phyloP scores from a whole-genome alignment of 148 eudicot species.

The Chenopodium suecicum region DNA sequence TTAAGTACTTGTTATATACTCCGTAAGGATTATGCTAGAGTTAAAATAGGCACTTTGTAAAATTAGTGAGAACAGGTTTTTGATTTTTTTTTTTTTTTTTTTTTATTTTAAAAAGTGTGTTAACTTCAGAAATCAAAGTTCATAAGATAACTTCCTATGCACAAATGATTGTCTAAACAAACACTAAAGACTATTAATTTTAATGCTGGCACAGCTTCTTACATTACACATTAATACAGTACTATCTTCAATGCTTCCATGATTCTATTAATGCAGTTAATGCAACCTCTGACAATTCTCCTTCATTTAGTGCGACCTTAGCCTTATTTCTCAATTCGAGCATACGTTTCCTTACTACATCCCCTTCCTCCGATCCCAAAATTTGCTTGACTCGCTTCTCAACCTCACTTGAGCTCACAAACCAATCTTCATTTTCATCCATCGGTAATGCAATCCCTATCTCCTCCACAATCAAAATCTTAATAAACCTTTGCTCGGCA shows the following conservation, averaged over 20 bases:
- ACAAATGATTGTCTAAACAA: too few relatives aligned
- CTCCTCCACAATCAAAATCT: slow-evolving; percentile 40
- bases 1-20: too few relatives aligned
- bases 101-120: too few relatives aligned
- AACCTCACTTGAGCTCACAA: slow-evolving; percentile 36
- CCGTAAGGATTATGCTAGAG: too few relatives aligned
- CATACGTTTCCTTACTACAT: slow-evolving; percentile 17
- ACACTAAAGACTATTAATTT: too few relatives aligned
- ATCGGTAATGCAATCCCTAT: slow-evolving; percentile 37
- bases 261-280: slow-evolving; percentile 29
- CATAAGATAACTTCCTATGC: too few relatives aligned
- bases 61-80: too few relatives aligned
- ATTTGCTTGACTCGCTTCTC: slow-evolving; percentile 44
- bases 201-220: neutral
- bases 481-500: slow-evolving; percentile 49
- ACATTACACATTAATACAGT: neutral
- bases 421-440: slow-evolving; percentile 34
- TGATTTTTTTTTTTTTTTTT: too few relatives aligned
- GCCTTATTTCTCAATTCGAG: slow-evolving; percentile 18
- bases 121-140: too few relatives aligned
- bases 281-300: slow-evolving; percentile 27
- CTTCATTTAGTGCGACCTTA: slow-evolving; percentile 18
- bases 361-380: slow-evolving; percentile 24
- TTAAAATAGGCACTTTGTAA: too few relatives aligned
- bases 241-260: slow-evolving; percentile 19